These are phyloP conservation scores for Marasmius oreades DNA, from an alignment of 1,284 basidiomycete genomes.

Conservation along the genomic window DNA sequence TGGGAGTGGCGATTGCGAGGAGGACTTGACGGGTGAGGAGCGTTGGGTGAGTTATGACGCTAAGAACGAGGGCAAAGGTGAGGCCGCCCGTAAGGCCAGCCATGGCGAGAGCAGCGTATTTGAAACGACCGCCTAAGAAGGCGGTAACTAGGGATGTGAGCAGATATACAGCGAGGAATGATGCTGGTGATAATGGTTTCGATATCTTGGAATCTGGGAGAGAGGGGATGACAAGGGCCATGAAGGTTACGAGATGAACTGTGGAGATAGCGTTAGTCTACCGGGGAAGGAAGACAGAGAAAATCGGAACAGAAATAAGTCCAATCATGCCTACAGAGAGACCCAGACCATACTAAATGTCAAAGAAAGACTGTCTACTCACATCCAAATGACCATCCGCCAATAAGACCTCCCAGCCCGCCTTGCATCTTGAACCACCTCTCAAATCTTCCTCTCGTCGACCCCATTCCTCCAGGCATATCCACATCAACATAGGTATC, in stretches of 20 bases:
- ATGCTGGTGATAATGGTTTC: conserved; percentile 37
- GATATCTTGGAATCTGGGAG: conserved; percentile 48
- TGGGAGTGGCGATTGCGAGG: conserved; percentile 37
- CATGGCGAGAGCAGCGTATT: conserved; percentile 40
- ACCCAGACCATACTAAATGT: background rate
- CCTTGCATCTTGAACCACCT: conserved; percentile 42
- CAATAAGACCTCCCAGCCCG: conserved; percentile 56
- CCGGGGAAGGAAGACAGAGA: background rate
- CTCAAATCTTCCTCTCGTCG: conserved; percentile 27
- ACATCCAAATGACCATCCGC: conserved; percentile 62
- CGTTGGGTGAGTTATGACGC: conserved; percentile 56
- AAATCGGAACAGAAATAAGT: background rate
- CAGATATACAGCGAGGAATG: conserved; percentile 60
- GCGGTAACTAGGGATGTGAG: conserved; percentile 44
- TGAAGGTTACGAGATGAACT: conserved; percentile 61
- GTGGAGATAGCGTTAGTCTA: conserved; percentile 11
- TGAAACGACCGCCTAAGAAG: conserved; percentile 47
- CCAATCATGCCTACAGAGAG: background rate
- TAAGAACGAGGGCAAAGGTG: conserved; percentile 48
- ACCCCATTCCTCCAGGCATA: conserved; percentile 34
- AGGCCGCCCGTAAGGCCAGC: conserved; percentile 52
- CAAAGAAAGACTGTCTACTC: conserved; percentile 19
- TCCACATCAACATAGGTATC: conserved; percentile 34
- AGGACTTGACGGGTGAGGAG: conserved; percentile 54
- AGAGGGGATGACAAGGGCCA: conserved; percentile 55